Base-by-base conservation (phyloP, 2,329 filamentous ascomycete species). In the Anisogramma anomala region DNA sequence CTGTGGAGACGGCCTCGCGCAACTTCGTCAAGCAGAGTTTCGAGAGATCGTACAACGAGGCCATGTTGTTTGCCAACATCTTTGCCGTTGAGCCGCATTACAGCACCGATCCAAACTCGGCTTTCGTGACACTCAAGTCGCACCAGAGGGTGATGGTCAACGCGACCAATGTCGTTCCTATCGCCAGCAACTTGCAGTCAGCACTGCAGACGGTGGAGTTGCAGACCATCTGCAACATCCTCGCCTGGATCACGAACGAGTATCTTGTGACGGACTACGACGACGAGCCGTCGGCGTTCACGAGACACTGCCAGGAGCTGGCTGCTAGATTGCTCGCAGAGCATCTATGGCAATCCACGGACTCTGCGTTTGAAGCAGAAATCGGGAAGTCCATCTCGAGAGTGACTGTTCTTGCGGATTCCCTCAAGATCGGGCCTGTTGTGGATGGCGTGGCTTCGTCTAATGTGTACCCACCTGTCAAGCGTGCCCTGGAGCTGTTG, bases 11-110 rank as follows among this genome's bases (percentile, higher is more conserved):
- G 2, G 73, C 72, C 3, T 66, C 67, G 11, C 64, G 74, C 20
- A 77, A 73, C 49, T 73, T 68, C 41, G 65, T 77, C 47, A 77
- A 77, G 52, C 73, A 77, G 53, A 68, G 64, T 40, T 76, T 77
- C 41, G 74, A 78, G 51, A 66, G 71, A 19, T 67, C 72, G 2
- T 72, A 69, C 49, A 68, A 69, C 43, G 74, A 78, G 51, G 64
- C 68, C 19, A 62, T 57, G 15, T 54, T 78, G 3, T 75, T 78
- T 44, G 52, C 61, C 23, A 71, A 66, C 45, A 61, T 77, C n/a
- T 77, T 78, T 47, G 63, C 64, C 18, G 59, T 77, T 28, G 71
- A 76, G 33, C 66, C 71, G 1, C 62, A 67, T 17, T 75, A 72
- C 58, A 73, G 62, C 47, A 61, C 61, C 0, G 60, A 70, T 17